Conservation (phyloP, 495 filamentous ascomycete species). For the Daldinia vernicosa region DNA sequence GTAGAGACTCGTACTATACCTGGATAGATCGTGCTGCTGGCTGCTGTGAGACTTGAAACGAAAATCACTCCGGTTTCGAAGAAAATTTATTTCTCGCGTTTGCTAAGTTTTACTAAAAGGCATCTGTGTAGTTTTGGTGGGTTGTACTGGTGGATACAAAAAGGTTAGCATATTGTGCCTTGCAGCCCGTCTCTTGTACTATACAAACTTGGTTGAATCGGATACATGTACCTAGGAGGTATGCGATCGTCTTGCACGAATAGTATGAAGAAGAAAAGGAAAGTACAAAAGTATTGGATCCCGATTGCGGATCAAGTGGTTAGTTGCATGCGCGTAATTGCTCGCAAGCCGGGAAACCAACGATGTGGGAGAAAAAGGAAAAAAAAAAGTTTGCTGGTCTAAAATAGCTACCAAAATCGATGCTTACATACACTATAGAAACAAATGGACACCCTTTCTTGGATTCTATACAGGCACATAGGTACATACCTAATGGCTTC, state of each 20-base stretch:
- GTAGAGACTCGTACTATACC: constrained; percentile 6
- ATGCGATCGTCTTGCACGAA: background rate
- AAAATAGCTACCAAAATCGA: background rate
- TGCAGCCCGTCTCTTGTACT: constrained; percentile 26
- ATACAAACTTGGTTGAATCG: background rate
- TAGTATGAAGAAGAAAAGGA: constrained; percentile 1
- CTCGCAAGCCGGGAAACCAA: constrained; percentile 19
- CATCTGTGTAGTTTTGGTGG: background rate
- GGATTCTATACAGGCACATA: background rate
- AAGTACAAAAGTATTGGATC: constrained; percentile 9
- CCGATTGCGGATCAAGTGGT: constrained; percentile 24
- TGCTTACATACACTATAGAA: constrained; percentile 12
- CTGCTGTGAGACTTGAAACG: constrained; percentile 8
- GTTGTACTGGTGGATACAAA: background rate
- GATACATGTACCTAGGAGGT: background rate
- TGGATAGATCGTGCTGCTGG: constrained; percentile 8
- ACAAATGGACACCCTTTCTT: background rate
- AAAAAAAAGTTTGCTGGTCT: constrained; percentile 40
- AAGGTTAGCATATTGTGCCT: constrained; percentile 37
- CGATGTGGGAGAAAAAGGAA: background rate
- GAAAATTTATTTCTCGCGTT: constrained; percentile 13
- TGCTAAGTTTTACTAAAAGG: constrained; percentile 2
- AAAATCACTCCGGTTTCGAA: constrained; percentile 13
- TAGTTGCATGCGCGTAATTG: constrained; percentile 41
- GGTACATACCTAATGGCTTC: background rate